Evolutionary conservation across 371 early-diverging fungal species (phyloP), one percentile per base, ranked within the genome.

Genomic region (Mucor velutinosus): DNA sequence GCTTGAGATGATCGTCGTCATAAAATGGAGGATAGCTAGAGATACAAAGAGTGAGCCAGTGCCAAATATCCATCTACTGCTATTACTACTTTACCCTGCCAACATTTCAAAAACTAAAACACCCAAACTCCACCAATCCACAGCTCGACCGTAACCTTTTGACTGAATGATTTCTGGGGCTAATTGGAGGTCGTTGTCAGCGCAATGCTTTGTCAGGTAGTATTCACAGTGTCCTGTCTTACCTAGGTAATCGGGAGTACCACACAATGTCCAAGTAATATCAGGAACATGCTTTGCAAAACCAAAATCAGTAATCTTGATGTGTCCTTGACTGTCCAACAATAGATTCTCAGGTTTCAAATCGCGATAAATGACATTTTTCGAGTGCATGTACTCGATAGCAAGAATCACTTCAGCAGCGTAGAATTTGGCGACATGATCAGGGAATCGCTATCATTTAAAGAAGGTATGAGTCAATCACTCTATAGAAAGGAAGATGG

Each of bases 101-200:
- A 92, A 75, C 87, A 95, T 92, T 84, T 99, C 99, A 78, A 93
- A 99, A 30, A 99, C 90, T 41, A 99, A 82, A 49, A 99, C 91
- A 30, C 99, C 99, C 35, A 99, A 82, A n/a, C 98, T 95, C 95
- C 97, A 99, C 95, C 97, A 96, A 81, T 99, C 99, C 5, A 96
- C 99, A 8, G 95, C 93, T 76, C 91, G 91, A 33, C 95, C 94
- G 76, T 99, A 97, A 51, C 95, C 97, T 76, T 94, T 92, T 62
- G 93, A 91, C 78, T 93, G 91, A 76, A 99, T 96, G 65, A 98
- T 97, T 76, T 98, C 99, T 7, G 99, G 99, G 8, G 99, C 96
- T 76, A 45, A 7, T 35, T 51, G n/a, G 33, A 1, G 30, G 2
- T 8, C 0, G 37, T 37, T 37, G 37, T 37, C 37, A 37, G 37